Evolutionary conservation across 164 flowering plant species (phyloP).

Genomic region (Macadamia integrifolia): DNA sequence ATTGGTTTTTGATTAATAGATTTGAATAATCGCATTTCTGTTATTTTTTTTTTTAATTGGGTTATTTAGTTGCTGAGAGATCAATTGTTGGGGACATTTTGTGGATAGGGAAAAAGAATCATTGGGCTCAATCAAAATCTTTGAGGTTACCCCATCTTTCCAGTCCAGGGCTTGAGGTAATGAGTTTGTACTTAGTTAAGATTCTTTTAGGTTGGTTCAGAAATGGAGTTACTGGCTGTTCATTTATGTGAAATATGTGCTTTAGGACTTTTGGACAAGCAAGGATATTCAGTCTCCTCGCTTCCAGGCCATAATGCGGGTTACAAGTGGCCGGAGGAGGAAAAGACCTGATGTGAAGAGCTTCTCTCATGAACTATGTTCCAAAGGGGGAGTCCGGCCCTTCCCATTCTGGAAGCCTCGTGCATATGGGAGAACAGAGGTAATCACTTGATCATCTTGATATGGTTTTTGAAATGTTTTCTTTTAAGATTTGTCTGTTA

Average conservation of each 20-base stretch:
- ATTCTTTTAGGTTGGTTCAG: constrained; percentile 5
- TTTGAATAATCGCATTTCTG: not conserved
- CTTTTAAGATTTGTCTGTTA: not conserved
- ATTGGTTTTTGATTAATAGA: not conserved
- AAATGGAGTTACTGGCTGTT: constrained; percentile 4
- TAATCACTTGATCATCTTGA: constrained; percentile 12
- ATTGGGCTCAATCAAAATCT: constrained; percentile 59
- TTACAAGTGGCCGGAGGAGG: constrained; percentile 81
- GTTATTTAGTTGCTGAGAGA: not conserved
- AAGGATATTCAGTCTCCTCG: constrained; percentile 92
- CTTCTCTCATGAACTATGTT: constrained; percentile 95
- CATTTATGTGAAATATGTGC: constrained; percentile 1
- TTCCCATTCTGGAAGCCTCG: constrained; percentile 85
- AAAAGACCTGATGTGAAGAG: constrained; percentile 75
- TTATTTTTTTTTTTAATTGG: not conserved
- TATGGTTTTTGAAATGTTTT: not conserved
- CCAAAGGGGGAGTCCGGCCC: constrained; percentile 92
- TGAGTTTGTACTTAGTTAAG: not conserved
- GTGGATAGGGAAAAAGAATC: constrained; percentile 49
- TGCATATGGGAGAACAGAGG: constrained; percentile 76
- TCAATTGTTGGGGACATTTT: constrained; percentile 2
- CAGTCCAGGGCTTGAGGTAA: constrained; percentile 55
- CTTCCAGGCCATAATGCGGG: constrained; percentile 78
- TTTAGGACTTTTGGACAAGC: constrained; percentile 27
- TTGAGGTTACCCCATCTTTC: constrained; percentile 26